phyloP scores from a whole-genome alignment of 2,329 filamentous ascomycete species.

The Xylaria sp. region DNA sequence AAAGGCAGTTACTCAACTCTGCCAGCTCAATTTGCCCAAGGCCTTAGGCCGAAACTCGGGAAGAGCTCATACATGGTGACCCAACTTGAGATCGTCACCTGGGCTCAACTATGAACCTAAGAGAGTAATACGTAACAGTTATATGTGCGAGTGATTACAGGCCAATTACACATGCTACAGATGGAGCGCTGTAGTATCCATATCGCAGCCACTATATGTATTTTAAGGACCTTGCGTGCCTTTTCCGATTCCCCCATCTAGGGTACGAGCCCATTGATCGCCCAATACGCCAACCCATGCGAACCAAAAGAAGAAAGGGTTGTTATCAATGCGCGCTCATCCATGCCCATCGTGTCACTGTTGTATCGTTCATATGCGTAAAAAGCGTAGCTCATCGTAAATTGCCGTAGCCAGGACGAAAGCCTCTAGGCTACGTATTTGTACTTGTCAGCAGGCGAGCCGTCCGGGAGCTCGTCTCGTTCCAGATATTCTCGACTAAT shows the following conservation, averaged over 20 bases:
- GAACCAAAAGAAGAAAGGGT: slow-evolving; percentile 10
- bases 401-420: background rate
- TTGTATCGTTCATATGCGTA: slow-evolving; percentile 29
- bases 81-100: background rate
- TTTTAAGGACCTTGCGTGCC: slow-evolving; percentile 1
- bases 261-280: slow-evolving; percentile 17
- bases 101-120: slow-evolving; percentile 11
- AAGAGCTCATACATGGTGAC: background rate
- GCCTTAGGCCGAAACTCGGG: background rate
- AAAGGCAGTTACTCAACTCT: background rate
- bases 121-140: slow-evolving; percentile 4
- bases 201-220: slow-evolving; percentile 1
- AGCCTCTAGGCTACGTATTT: slow-evolving; percentile 72
- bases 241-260: slow-evolving; percentile 12
- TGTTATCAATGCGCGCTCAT: slow-evolving; percentile 19
- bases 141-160: background rate
- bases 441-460: slow-evolving; percentile 75
- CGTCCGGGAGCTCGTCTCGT: slow-evolving; percentile 78
- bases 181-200: slow-evolving; percentile 1
- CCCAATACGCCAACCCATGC: slow-evolving; percentile 34
- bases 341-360: slow-evolving; percentile 22
- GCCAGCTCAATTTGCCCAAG: background rate
- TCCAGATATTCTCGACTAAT: slow-evolving; percentile 83
- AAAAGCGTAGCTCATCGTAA: slow-evolving; percentile 15
- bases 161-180: background rate